These are phyloP conservation scores for Spongospora subterranea DNA, from an alignment of 208 protist species.

Conservation along the genomic window DNA sequence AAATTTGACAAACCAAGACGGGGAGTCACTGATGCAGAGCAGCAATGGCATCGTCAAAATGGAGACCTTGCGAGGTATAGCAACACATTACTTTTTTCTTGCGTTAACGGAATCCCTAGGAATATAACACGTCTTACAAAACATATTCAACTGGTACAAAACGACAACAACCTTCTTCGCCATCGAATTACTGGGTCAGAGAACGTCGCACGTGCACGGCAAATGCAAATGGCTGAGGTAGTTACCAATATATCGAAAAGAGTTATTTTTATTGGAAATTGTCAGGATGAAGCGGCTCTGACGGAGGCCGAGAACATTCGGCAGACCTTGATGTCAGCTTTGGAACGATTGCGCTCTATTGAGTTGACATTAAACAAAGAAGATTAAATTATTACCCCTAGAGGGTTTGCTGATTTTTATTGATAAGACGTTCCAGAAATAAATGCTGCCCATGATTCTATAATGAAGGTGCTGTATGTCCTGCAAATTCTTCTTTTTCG, in stretches of 20 bases:
- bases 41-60: neutral
- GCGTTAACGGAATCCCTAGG: neutral
- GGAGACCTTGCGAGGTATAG: neutral
- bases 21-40: neutral
- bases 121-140: neutral
- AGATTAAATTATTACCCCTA: neutral
- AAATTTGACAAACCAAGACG: neutral
- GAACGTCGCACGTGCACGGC: neutral
- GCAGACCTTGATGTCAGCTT: neutral
- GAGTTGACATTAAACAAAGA: neutral
- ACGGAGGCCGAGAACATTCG: neutral
- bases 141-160: neutral
- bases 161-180: neutral
- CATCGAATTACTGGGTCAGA: neutral
- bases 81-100: neutral
- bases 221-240: neutral
- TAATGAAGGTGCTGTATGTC: neutral
- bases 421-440: neutral
- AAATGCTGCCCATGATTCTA: neutral
- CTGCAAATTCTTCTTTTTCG: constrained; percentile 52
- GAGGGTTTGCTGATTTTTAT: neutral
- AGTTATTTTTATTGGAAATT: neutral
- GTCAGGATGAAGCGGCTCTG: neutral
- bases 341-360: neutral
- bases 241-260: neutral